These are phyloP conservation scores for Tritrichomonas foetus DNA, from an alignment of 208 protist species.

Conservation along the genomic window DNA sequence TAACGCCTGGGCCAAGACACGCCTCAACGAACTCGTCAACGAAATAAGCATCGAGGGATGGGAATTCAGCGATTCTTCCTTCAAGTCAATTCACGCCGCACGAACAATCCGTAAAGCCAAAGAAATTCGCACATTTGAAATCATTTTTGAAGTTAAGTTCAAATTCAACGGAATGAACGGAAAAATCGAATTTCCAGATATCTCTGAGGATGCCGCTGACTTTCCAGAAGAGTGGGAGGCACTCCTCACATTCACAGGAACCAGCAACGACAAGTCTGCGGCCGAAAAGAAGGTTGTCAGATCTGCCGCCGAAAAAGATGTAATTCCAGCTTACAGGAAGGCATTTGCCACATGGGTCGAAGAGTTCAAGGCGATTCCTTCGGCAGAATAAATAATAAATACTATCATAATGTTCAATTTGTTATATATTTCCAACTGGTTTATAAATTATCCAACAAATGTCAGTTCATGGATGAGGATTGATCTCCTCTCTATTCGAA, in stretches of 20 bases:
- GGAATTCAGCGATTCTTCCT: not conserved
- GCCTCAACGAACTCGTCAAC: not conserved
- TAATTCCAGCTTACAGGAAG: not conserved
- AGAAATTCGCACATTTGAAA: not conserved
- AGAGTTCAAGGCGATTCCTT: not conserved
- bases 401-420: no score
- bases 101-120: not conserved
- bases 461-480: no score
- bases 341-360: not conserved
- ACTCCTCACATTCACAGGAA: not conserved
- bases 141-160: not conserved
- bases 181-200: not conserved
- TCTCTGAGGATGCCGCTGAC: not conserved
- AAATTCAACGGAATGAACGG: constrained; percentile 14
- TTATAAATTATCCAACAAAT: no score
- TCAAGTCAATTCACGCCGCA: not conserved
- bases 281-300: constrained; percentile 4
- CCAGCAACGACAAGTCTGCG: not conserved
- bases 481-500: no score
- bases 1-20: not conserved
- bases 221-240: not conserved
- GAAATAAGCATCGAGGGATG: not conserved
- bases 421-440: no score
- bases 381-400: no score
- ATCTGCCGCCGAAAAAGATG: not conserved